Conservation (phyloP, 2,329 filamentous ascomycete genomes). For the Fusarium algeriense region DNA sequence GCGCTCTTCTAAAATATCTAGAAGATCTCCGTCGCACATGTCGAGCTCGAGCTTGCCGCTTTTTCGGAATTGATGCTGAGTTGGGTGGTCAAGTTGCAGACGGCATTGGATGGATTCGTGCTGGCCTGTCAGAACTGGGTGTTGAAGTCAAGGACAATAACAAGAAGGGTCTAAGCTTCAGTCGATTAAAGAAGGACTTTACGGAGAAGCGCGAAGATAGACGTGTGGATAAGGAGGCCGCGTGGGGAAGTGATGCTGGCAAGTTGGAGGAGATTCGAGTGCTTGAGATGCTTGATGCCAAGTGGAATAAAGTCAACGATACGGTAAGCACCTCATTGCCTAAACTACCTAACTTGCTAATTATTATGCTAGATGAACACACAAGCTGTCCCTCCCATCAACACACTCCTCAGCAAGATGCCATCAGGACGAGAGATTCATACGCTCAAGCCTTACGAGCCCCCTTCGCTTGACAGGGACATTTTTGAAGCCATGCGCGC, state of each 20-base stretch:
- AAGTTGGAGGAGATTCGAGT: slow-evolving; percentile 86
- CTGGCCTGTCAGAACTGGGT: slow-evolving; percentile 80
- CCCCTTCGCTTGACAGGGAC: slow-evolving; percentile 73
- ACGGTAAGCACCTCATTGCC: slow-evolving; percentile 68
- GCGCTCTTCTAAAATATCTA: slow-evolving; percentile 77
- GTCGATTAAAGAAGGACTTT: slow-evolving; percentile 78
- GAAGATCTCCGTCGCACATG: slow-evolving; percentile 80
- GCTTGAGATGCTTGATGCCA: slow-evolving; percentile 85
- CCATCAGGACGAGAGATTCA: slow-evolving; percentile 92
- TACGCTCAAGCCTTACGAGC: slow-evolving; percentile 74
- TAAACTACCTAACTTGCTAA: slow-evolving; percentile 5
- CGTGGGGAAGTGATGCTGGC: slow-evolving; percentile 87
- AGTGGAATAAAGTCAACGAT: slow-evolving; percentile 95
- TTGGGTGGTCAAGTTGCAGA: slow-evolving; percentile 83
- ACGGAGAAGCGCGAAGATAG: slow-evolving; percentile 83
- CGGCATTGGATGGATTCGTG: slow-evolving; percentile 87
- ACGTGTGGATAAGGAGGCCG: slow-evolving; percentile 77
- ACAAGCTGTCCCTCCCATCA: slow-evolving; percentile 78
- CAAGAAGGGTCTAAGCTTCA: slow-evolving; percentile 69
- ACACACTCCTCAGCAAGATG: slow-evolving; percentile 80
- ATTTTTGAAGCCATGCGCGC: slow-evolving; percentile 71
- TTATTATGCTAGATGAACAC: slow-evolving; percentile 74
- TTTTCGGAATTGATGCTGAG: slow-evolving; percentile 92
- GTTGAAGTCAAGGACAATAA: slow-evolving; percentile 63
- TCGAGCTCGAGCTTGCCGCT: slow-evolving; percentile 87